Percentiles rank a stretch among this genome's conserved stretches.
These are phyloP conservation scores for Tagetes erecta DNA, from an alignment of 129 eudicot species.

Conservation along the genomic window DNA sequence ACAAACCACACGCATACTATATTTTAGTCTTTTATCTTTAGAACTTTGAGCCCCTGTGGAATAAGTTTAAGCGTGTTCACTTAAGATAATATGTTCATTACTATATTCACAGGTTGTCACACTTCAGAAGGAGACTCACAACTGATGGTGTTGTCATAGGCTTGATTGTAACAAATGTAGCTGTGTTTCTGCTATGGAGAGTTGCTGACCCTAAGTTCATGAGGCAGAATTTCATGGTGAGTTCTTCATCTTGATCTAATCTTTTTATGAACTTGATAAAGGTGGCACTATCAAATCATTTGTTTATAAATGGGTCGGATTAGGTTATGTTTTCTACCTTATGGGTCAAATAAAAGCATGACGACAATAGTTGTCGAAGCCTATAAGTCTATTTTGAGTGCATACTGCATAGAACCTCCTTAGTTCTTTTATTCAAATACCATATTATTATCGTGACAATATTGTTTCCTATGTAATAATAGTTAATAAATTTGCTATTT, in stretches of 20 bases:
- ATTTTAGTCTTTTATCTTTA: not conserved
- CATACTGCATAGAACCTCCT: not conserved
- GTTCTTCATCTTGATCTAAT: slow-evolving; percentile 16
- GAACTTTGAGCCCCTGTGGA: not conserved
- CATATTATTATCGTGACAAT: not conserved
- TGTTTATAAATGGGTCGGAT: not conserved
- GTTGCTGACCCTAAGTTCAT: slow-evolving; percentile 56
- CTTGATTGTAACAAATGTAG: slow-evolving; percentile 67
- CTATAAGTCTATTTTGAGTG: not conserved
- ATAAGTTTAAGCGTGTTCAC: not conserved
- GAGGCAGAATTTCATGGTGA: slow-evolving; percentile 70
- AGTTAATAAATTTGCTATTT: not conserved
- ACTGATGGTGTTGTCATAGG: slow-evolving; percentile 57
- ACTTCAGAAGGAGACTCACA: slow-evolving; percentile 55
- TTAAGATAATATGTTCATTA: slow-evolving; percentile 1
- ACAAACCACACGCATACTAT: not conserved
- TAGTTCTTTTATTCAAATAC: not conserved
- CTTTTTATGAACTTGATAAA: not conserved
- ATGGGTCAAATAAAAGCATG: not conserved
- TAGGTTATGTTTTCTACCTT: not conserved
- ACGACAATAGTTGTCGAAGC: not conserved
- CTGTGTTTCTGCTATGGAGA: slow-evolving; percentile 66
- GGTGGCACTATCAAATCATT: not conserved
- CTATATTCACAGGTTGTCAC: slow-evolving; percentile 45
- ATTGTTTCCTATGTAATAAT: not conserved